Evolutionary conservation across 768 basidiomycete genomes (phyloP).

Genomic region (Russula sp.): DNA sequence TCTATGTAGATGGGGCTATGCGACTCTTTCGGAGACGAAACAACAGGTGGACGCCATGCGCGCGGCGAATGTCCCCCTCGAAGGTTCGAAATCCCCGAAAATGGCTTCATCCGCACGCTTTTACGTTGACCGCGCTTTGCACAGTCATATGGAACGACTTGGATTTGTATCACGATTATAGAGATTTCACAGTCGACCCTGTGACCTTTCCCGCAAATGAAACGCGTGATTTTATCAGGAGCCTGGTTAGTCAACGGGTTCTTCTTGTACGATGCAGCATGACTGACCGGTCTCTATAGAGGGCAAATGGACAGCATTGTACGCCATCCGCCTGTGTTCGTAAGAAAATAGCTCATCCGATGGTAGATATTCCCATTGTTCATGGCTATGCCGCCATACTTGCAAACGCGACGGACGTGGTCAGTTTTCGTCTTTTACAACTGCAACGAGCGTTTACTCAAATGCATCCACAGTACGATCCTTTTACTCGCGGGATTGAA

Average conservation of each 20-base stretch:
- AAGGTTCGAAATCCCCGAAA: conserved; percentile 36
- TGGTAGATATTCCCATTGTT: conserved; percentile 58
- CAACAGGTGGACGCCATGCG: conserved; percentile 52
- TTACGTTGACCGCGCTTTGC: background rate
- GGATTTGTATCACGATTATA: conserved; percentile 59
- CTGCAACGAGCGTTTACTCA: background rate
- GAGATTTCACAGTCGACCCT: conserved; percentile 66
- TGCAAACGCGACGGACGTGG: conserved; percentile 53
- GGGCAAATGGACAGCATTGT: conserved; percentile 44
- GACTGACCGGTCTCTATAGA: conserved; percentile 24
- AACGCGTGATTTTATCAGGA: conserved; percentile 44
- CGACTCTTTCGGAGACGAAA: conserved; percentile 47
- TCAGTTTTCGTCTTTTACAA: conserved; percentile 29
- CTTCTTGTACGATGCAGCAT: background rate
- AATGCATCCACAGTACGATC: conserved; percentile 45
- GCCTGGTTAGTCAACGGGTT: conserved; percentile 39
- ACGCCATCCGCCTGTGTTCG: conserved; percentile 5
- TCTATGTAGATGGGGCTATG: conserved; percentile 54
- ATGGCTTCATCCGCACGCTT: background rate
- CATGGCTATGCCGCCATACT: conserved; percentile 55
- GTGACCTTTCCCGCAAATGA: conserved; percentile 51
- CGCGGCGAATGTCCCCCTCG: conserved; percentile 66
- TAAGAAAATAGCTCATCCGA: background rate
- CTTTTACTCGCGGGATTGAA: conserved; percentile 56
- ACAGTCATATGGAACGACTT: conserved; percentile 76